Conservation (phyloP, 352 stramenopile genomes). For the Salisapilia sapeloensis region DNA sequence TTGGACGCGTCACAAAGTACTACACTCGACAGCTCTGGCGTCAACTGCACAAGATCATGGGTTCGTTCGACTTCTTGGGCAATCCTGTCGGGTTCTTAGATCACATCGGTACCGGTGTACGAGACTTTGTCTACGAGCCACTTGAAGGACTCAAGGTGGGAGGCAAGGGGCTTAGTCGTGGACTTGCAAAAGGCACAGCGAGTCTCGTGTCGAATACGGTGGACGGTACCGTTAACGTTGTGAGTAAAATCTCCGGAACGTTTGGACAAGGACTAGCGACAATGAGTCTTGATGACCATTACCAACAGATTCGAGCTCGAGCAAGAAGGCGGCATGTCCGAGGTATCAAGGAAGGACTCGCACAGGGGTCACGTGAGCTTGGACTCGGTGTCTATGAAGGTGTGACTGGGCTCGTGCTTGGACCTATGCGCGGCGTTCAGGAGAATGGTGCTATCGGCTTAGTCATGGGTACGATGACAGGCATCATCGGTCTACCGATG, state of each 20-base stretch:
- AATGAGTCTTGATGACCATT: conserved; percentile 75
- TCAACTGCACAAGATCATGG: conserved; percentile 78
- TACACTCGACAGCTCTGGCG: conserved; percentile 82
- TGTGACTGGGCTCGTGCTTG: conserved; percentile 62
- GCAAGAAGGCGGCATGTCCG: conserved; percentile 62
- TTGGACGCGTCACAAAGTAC: conserved; percentile 75
- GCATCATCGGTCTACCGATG: conserved; percentile 72
- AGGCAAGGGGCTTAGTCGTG: conserved; percentile 73
- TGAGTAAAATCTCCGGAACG: conserved; percentile 77
- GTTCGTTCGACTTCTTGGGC: conserved; percentile 79
- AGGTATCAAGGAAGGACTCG: conserved; percentile 55
- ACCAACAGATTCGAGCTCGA: conserved; percentile 69
- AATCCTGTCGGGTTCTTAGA: conserved; percentile 83
- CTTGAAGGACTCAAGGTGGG: conserved; percentile 84
- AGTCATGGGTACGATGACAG: conserved; percentile 71
- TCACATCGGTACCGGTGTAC: conserved; percentile 90
- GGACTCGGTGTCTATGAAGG: conserved; percentile 75
- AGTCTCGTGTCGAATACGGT: conserved; percentile 79
- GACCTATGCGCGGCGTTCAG: conserved; percentile 65
- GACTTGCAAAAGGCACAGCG: conserved; percentile 70
- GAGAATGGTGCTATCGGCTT: conserved; percentile 70
- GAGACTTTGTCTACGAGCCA: conserved; percentile 94
- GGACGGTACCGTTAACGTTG: conserved; percentile 75
- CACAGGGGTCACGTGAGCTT: conserved; percentile 74
- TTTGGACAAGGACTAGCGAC: conserved; percentile 79